Evolutionary conservation across 352 stramenopile genomes (phyloP), one percentile per base, ranked within the genome.

Genomic region (Phytophthora europaea): DNA sequence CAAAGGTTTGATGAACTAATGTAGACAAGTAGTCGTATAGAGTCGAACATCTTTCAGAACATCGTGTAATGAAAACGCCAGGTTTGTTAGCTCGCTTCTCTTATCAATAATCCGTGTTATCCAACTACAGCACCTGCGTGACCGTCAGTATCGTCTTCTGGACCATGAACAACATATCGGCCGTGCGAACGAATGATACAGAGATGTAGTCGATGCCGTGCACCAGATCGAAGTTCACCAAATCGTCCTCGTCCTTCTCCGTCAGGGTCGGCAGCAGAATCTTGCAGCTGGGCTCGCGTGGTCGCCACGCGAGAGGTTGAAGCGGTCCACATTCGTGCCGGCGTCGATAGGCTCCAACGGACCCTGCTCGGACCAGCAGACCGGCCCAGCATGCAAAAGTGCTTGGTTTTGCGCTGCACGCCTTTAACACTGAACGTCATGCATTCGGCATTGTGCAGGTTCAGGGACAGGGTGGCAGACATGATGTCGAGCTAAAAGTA

Each of bases 111-210:
- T 26, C n/a, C 23, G 23, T 26, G 23, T 26, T 26, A 26, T 26
- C 23, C 31, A 87, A 98, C 81, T 99, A 97, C 23, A 99, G 88
- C 98, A 99, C 99, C 76, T 99, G 98, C 50, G 98, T 99, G 77
- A 99, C 99, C 94, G 99, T 99, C 79, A 97, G 23, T 26, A 26
- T 26, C 2, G 23, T 97, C 87, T 99, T 99, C 80, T 99, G 98
- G 0, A 94, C 97, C 52, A 99, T 73, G 81, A 99, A 99, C 20
- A 99, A 95, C 80, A 99, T 99, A 62, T 99, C 94, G 4, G 95
- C 94, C 55, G 92, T 96, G 73, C 99, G 97, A 55, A 99, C 97
- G 78, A 99, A 99, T 36, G 96, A 99, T 2, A 98, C 89, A 2
- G 98, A 97, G 47, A 99, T 95, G 87, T 98, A 99, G 86, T 99